phyloP scores from a whole-genome alignment of 768 basidiomycete species.

The Gelatoporia subvermispora region DNA sequence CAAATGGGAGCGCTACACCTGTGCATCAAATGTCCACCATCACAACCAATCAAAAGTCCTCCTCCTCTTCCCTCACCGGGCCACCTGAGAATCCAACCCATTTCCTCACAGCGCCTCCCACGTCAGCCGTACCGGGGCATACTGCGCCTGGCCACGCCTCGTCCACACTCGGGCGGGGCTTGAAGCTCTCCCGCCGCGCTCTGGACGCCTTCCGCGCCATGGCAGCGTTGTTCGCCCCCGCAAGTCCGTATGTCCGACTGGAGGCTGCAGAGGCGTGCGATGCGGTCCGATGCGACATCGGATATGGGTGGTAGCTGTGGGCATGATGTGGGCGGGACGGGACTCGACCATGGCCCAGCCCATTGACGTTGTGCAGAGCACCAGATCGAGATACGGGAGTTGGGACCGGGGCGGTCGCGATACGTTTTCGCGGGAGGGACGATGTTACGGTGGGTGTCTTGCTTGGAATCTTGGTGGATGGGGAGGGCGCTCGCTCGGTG shows the following conservation, averaged over 20 bases:
- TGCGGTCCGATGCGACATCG: conserved; percentile 10
- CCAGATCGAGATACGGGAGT: conserved; percentile 29
- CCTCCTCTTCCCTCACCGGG: conserved; percentile 28
- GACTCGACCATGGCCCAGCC: conserved; percentile 47
- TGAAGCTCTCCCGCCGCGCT: conserved; percentile 74
- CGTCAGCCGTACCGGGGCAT: conserved; percentile 1
- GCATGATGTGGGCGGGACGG: conserved; percentile 30
- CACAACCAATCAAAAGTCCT: conserved; percentile 17
- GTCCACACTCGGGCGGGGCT: conserved; percentile 73
- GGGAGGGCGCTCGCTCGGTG: conserved; percentile 34
- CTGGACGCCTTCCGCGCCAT: conserved; percentile 45
- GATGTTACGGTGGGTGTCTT: conserved; percentile 30
- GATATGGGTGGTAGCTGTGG: conserved; percentile 16
- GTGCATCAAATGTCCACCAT: no score
- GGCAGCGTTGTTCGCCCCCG: conserved; percentile 17
- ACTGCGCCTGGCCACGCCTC: conserved; percentile 17
- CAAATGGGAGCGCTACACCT: no score
- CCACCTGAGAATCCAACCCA: conserved; percentile 25
- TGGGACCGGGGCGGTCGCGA: conserved; percentile 46
- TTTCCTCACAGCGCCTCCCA: conserved; percentile 10
- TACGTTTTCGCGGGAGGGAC: conserved; percentile 34
- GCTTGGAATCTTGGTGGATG: conserved; percentile 37
- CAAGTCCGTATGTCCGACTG: conserved; percentile 14
- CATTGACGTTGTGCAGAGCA: conserved; percentile 41
- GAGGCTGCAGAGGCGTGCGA: conserved; percentile 14